Evolutionary conservation across 140 eudicot species (phyloP), one percentile per base, ranked within the genome.

Genomic region (Ambrosia hybrid): DNA sequence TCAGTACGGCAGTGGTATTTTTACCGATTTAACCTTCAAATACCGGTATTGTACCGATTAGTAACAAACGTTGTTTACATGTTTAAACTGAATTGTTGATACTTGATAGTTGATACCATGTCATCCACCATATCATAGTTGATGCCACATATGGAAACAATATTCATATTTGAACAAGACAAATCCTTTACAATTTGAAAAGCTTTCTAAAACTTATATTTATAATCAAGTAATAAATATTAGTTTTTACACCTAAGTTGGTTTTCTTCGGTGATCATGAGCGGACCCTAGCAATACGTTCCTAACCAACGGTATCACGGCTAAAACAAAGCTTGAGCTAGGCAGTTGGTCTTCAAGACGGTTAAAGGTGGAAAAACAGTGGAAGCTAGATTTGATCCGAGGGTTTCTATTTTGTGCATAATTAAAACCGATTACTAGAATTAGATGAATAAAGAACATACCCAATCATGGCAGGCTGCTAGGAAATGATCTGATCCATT

Each of bases 381-480:
- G 6, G 43, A 38, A 38, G 43, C 43, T 38, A 5, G 30, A 21
- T 21, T 21, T 21, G 30, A 21, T 21, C 30, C 30, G 30, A 21
- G 30, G 4, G 46, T 41, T 39, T 39, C 45, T 39, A 39, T 39
- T 12, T 51, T 51, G 16, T 0, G 6, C 57, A 51, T 51, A 4
- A 13, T 5, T 51, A 4, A 51, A 51, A 15, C 6, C 33, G 3
- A n/a, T 30, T 60, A 39, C 30, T 21, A 21, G 30, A 21, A 21
- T 11, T 58, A 43, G 68, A 38, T 15, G 61, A 33, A 73, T n/a
- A 57, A 73, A 75, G 34, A 15, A 39, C 82, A 77, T 82, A 89
- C 96, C 96, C 96, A 89, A 72, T 89, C 96, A 80, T 89, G 96
- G 80, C 93, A 89, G 46, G 87, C 96, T 73, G 82, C 85, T 13